A percentile compares a stretch with the other conserved stretches of the same genome.
phyloP scores from a whole-genome alignment of 257 asterid species.

The Forsythia viridissima region DNA sequence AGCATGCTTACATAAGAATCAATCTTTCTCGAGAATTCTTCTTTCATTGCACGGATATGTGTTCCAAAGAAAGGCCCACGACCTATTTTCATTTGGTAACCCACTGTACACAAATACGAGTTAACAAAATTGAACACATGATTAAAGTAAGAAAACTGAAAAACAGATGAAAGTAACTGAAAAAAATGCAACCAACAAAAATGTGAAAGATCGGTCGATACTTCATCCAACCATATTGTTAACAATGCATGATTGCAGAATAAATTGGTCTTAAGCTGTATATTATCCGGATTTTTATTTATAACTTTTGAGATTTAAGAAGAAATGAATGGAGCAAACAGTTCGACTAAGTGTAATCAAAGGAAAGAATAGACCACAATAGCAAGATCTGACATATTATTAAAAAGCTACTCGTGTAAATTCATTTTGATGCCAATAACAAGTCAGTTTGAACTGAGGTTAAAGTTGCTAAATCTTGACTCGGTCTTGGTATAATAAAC shows the following conservation, averaged over 20 bases:
- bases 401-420: background rate
- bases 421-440: background rate
- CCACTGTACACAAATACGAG: constrained; percentile 50
- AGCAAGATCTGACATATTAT: background rate
- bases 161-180: background rate
- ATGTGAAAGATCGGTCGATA: background rate
- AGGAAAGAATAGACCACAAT: background rate
- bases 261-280: background rate
- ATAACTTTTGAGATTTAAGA: background rate
- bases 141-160: background rate
- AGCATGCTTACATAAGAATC: constrained; percentile 50
- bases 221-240: background rate
- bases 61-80: constrained; percentile 52
- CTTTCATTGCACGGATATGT: constrained; percentile 55
- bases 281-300: background rate
- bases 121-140: background rate
- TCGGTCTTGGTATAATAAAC: background rate
- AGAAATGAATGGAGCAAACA: background rate
- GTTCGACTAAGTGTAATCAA: background rate
- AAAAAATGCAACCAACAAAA: background rate
- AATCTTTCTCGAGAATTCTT: constrained; percentile 52
- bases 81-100: constrained; percentile 64
- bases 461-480: background rate
- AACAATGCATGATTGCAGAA: background rate
- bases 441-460: background rate